Evolutionary conservation across 2,329 filamentous ascomycete genomes (phyloP).

Genomic region (Fusarium sp.): DNA sequence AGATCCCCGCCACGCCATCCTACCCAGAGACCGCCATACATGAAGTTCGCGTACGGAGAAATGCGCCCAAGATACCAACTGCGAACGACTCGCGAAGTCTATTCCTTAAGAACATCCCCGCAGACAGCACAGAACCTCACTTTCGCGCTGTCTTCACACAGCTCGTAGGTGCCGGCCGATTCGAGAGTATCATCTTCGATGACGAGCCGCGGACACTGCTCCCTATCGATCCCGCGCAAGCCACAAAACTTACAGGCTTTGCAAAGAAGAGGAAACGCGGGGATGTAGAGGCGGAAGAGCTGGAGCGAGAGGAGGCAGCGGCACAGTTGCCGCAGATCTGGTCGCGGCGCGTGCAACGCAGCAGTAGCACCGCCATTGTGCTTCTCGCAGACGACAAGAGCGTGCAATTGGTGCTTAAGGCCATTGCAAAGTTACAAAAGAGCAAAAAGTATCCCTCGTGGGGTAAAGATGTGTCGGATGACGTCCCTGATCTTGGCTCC

Average conservation of each 20-base stretch:
- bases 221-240: slow-evolving; percentile 66
- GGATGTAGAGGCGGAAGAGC: slow-evolving; percentile 70
- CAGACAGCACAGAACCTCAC: slow-evolving; percentile 84
- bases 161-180: slow-evolving; percentile 82
- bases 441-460: slow-evolving; percentile 76
- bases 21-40: slow-evolving; percentile 77
- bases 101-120: slow-evolving; percentile 91
- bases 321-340: slow-evolving; percentile 79
- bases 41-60: slow-evolving; percentile 88
- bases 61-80: slow-evolving; percentile 84
- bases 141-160: slow-evolving; percentile 82
- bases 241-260: slow-evolving; percentile 55
- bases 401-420: slow-evolving; percentile 82
- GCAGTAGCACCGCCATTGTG: slow-evolving; percentile 85
- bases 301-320: slow-evolving; percentile 69
- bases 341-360: slow-evolving; percentile 78
- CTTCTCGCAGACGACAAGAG: slow-evolving; percentile 87
- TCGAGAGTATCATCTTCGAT: slow-evolving; percentile 85
- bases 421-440: slow-evolving; percentile 74
- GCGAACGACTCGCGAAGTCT: slow-evolving; percentile 83
- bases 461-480: slow-evolving; percentile 74
- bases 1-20: slow-evolving; percentile 74
- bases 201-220: slow-evolving; percentile 64
- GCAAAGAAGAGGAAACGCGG: slow-evolving; percentile 60
- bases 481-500: slow-evolving; percentile 71